A percentile compares a stretch with the other conserved stretches of the same genome.
These are phyloP conservation scores for Dactylellina sp. DNA, from an alignment of 2,329 filamentous ascomycete species.

Conservation along the genomic window DNA sequence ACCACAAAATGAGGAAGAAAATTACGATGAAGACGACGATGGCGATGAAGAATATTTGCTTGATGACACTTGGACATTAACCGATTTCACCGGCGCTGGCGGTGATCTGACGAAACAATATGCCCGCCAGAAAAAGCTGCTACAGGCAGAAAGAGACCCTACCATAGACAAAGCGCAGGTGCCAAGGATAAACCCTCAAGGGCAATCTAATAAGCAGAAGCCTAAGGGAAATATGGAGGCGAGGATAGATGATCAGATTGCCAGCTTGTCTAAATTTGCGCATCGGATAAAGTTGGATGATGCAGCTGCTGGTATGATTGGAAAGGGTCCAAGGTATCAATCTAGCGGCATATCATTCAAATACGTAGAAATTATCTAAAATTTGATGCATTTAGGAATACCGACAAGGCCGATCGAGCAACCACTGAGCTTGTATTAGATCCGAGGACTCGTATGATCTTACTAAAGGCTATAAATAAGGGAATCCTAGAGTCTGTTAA, in stretches of 20 bases:
- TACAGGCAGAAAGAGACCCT: slow-evolving; percentile 67
- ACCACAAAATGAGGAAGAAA: slow-evolving; percentile 68
- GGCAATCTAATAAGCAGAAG: slow-evolving; percentile 64
- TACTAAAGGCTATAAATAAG: slow-evolving; percentile 95
- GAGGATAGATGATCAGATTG: slow-evolving; percentile 87
- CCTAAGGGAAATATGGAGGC: slow-evolving; percentile 82
- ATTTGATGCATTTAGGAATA: slow-evolving; percentile 66
- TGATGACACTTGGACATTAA: slow-evolving; percentile 66
- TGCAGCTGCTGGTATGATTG: slow-evolving; percentile 68
- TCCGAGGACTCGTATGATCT: slow-evolving; percentile 91
- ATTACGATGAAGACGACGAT: slow-evolving; percentile 66
- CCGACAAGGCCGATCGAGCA: slow-evolving; percentile 91
- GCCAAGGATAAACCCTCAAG: slow-evolving; percentile 79
- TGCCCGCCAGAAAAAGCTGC: slow-evolving; percentile 81
- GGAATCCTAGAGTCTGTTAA: slow-evolving; percentile 90
- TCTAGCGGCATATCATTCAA: background rate
- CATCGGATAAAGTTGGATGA: slow-evolving; percentile 84
- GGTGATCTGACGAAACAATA: slow-evolving; percentile 85
- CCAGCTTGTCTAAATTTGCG: slow-evolving; percentile 84
- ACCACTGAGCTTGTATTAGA: slow-evolving; percentile 96
- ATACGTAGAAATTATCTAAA: background rate
- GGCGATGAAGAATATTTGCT: slow-evolving; percentile 64
- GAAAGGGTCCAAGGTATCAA: slow-evolving; percentile 64
- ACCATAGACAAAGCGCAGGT: slow-evolving; percentile 67
- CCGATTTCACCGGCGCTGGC: slow-evolving; percentile 64